phyloP scores from a whole-genome alignment of 371 early-diverging fungal genomes.

The Rhizopus delemar region DNA sequence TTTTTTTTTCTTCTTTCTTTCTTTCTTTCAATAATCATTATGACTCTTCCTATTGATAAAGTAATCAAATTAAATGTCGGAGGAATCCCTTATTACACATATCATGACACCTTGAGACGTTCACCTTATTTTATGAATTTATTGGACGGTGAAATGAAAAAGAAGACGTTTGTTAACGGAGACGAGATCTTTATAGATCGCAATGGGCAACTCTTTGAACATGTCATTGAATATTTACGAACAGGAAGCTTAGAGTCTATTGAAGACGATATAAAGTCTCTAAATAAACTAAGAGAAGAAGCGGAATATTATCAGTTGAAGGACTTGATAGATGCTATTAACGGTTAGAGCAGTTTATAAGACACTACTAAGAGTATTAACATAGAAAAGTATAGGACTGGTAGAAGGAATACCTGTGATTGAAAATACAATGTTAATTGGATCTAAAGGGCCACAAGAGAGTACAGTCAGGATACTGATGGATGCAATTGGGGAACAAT shows the following conservation, averaged over 20 bases:
- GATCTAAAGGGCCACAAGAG: not conserved
- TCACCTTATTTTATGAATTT: conserved; percentile 2
- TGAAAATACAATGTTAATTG: not conserved
- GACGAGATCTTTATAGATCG: conserved; percentile 3
- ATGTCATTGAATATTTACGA: not conserved
- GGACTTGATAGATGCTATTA: not conserved
- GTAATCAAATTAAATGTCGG: not conserved
- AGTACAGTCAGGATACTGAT: not conserved
- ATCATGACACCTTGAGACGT: not conserved
- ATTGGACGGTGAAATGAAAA: not conserved
- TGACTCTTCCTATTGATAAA: not conserved
- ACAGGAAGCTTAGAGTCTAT: not conserved
- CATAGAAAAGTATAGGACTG: not conserved
- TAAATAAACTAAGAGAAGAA: conserved; percentile 1
- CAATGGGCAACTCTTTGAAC: not conserved
- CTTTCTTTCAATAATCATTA: not conserved
- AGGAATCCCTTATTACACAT: not conserved
- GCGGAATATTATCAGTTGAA: conserved; percentile 2
- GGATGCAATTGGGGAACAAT: conserved; percentile 2
- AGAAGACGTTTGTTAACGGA: not conserved
- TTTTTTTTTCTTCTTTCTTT: not conserved
- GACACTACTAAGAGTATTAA: too few relatives aligned
- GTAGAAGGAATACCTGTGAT: not conserved
- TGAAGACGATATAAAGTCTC: not conserved
- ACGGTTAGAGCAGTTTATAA: not conserved